Conservation (phyloP, 257 asterid genomes). For the Salvia splendens region DNA sequence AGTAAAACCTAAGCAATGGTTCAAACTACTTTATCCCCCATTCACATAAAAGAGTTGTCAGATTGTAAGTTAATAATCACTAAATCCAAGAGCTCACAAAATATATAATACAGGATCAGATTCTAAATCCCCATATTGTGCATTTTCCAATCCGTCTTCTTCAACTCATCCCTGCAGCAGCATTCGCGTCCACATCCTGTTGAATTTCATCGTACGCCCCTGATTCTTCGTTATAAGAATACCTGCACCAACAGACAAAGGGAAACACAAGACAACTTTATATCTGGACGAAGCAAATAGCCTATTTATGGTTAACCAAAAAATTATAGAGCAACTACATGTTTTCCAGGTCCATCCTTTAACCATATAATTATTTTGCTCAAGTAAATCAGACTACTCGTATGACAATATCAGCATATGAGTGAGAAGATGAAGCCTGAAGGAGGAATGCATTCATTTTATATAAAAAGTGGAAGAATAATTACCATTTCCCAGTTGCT, state of each 20-base stretch:
- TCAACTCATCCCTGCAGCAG: slow-evolving; percentile 38
- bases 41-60: too few relatives aligned
- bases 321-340: background rate
- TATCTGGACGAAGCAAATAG: background rate
- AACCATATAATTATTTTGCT: background rate
- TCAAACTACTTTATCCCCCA: too few relatives aligned
- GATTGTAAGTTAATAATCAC: too few relatives aligned
- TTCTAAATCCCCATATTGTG: too few relatives aligned
- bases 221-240: slow-evolving; percentile 62
- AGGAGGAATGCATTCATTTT: background rate
- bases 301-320: background rate
- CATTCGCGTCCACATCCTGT: slow-evolving; percentile 34
- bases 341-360: background rate
- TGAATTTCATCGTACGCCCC: slow-evolving; percentile 73
- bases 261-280: slow-evolving; percentile 2
- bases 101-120: too few relatives aligned
- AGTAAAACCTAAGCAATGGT: too few relatives aligned
- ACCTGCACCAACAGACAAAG: slow-evolving; percentile 47
- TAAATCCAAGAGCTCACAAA: too few relatives aligned
- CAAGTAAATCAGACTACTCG: background rate
- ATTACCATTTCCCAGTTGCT: slow-evolving; percentile 80
- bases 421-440: background rate
- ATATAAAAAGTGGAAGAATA: background rate
- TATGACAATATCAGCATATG: background rate
- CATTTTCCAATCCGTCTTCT: background rate